phyloP scores from a whole-genome alignment of 1,139 yeast genomes.

The Scheffersomyces parashehatae region DNA sequence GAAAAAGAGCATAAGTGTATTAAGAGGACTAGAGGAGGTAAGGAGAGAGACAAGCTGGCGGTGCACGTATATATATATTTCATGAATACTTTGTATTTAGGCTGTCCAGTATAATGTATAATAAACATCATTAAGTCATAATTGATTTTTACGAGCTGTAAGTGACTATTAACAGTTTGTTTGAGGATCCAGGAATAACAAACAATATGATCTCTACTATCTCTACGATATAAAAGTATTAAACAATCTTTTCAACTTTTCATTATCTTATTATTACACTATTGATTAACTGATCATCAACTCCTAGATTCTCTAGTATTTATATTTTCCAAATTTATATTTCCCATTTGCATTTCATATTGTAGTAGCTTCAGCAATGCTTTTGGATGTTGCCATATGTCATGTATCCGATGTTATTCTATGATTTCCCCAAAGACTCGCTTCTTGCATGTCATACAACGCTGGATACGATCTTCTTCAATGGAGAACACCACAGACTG shows the following conservation, averaged over 20 bases:
- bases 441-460: constrained; percentile 1
- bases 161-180: too few relatives aligned
- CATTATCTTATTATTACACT: constrained; percentile 8
- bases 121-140: constrained; percentile 3
- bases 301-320: too few relatives aligned
- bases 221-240: not conserved
- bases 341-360: too few relatives aligned
- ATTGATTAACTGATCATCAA: not conserved
- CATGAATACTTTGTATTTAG: not conserved
- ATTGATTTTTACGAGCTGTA: too few relatives aligned
- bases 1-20: constrained; percentile 50
- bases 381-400: too few relatives aligned
- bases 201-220: too few relatives aligned
- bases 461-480: constrained; percentile 49
- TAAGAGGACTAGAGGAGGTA: not conserved
- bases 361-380: too few relatives aligned
- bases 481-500: constrained; percentile 57
- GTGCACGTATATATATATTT: constrained; percentile 5
- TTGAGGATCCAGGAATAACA: too few relatives aligned
- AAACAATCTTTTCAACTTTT: constrained; percentile 1
- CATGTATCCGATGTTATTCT: too few relatives aligned
- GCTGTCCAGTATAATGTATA: constrained; percentile 7
- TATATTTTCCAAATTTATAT: too few relatives aligned
- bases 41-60: not conserved
- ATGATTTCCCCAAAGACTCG: not conserved